phyloP scores from a whole-genome alignment of 331 rosid genomes.

The Pyracantha coccinea region DNA sequence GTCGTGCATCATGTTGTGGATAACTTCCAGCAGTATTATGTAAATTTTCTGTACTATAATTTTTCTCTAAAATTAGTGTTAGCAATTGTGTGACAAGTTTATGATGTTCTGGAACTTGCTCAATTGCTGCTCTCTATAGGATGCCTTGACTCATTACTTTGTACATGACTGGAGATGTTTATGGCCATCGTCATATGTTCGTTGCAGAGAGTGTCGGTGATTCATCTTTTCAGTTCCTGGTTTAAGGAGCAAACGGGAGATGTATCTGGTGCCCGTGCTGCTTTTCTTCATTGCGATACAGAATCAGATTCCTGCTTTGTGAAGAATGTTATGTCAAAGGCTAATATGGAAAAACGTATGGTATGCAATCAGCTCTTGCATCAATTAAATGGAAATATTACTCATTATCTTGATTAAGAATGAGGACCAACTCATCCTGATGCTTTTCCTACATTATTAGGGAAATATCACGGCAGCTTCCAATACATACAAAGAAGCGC shows the following conservation, averaged over 20 bases:
- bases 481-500: slow-evolving; percentile 60
- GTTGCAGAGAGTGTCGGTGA: slow-evolving; percentile 68
- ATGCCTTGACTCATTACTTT: slow-evolving; percentile 44
- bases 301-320: slow-evolving; percentile 55
- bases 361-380: slow-evolving; percentile 36
- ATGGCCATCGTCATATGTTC: slow-evolving; percentile 43
- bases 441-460: slow-evolving; percentile 33
- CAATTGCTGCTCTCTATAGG: slow-evolving; percentile 28
- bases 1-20: slow-evolving; percentile 1
- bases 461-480: slow-evolving; percentile 73
- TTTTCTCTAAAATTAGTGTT: background rate
- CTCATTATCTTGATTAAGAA: slow-evolving; percentile 2
- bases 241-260: slow-evolving; percentile 88
- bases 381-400: slow-evolving; percentile 7
- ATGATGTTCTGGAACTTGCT: slow-evolving; percentile 23
- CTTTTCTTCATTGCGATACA: slow-evolving; percentile 43
- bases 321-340: slow-evolving; percentile 56
- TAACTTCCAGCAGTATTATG: slow-evolving; percentile 4
- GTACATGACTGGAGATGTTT: slow-evolving; percentile 45
- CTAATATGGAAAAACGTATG: slow-evolving; percentile 92
- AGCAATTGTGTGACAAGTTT: slow-evolving; percentile 7
- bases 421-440: slow-evolving; percentile 12
- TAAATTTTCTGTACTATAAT: slow-evolving; percentile 10
- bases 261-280: slow-evolving; percentile 56
- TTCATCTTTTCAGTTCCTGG: slow-evolving; percentile 79